Evolutionary conservation across 768 basidiomycete species (phyloP).

Genomic region (Naematelia aurantialba): DNA sequence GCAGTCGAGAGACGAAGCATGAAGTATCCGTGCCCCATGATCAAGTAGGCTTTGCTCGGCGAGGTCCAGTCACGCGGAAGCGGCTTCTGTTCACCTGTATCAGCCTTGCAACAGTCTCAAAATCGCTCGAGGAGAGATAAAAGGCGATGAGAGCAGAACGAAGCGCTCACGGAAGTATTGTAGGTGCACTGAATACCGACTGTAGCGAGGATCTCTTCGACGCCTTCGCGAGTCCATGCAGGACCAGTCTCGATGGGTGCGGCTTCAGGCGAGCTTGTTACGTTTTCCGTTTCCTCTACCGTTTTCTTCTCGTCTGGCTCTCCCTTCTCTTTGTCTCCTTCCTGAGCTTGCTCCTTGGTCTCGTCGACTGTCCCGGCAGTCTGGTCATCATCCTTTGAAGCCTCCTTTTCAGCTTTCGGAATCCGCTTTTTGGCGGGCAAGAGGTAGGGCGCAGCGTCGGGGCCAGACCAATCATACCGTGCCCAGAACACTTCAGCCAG

Average conservation of each 20-base stretch:
- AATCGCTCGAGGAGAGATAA: too few relatives aligned
- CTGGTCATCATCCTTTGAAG: slow-evolving; percentile 4
- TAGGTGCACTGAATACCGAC: slow-evolving; percentile 39
- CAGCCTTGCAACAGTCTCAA: background rate
- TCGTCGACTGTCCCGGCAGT: background rate
- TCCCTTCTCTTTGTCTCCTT: slow-evolving; percentile 7
- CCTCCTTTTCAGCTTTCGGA: slow-evolving; percentile 14
- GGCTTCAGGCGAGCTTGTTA: background rate
- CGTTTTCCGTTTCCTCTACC: background rate
- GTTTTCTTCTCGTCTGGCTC: background rate
- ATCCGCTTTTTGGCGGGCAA: slow-evolving; percentile 3
- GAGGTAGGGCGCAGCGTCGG: slow-evolving; percentile 26
- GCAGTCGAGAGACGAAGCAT: slow-evolving; percentile 26
- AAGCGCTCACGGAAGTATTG: slow-evolving; percentile 31
- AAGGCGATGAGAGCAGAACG: too few relatives aligned
- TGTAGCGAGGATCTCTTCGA: slow-evolving; percentile 32
- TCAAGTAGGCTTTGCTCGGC: slow-evolving; percentile 19
- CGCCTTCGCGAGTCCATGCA: slow-evolving; percentile 24
- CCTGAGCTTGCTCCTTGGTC: slow-evolving; percentile 3
- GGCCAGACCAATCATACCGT: slow-evolving; percentile 35
- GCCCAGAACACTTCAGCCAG: slow-evolving; percentile 35
- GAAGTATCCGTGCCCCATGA: slow-evolving; percentile 32
- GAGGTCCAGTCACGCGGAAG: slow-evolving; percentile 17
- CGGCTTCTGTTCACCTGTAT: slow-evolving; percentile 26
- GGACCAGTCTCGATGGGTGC: background rate